Evolutionary conservation across 2,329 filamentous ascomycete species (phyloP).

Genomic region (Fusarium incarnatum): DNA sequence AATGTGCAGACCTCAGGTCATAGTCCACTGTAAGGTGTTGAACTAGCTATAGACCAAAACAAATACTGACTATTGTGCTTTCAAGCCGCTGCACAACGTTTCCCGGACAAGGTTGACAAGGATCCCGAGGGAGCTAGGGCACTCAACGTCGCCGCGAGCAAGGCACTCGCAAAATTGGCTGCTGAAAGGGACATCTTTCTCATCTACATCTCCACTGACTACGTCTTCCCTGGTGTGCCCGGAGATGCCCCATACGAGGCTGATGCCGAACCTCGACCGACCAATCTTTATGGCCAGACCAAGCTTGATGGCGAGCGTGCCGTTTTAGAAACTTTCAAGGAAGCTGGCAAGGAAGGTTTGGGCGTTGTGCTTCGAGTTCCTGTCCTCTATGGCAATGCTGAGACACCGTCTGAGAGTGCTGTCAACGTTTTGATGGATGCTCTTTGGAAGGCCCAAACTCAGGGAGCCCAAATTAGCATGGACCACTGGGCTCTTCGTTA

Average conservation of each 20-base stretch:
- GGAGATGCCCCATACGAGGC: slow-evolving; percentile 88
- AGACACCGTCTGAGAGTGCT: slow-evolving; percentile 79
- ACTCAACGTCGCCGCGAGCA: slow-evolving; percentile 80
- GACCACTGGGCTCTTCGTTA: slow-evolving; percentile 88
- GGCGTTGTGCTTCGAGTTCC: slow-evolving; percentile 83
- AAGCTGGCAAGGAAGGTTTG: slow-evolving; percentile 61
- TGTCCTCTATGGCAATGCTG: slow-evolving; percentile 83
- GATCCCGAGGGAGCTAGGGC: slow-evolving; percentile 79
- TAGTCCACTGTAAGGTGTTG: slow-evolving; percentile 78
- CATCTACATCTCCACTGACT: slow-evolving; percentile 86
- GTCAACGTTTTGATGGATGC: slow-evolving; percentile 84
- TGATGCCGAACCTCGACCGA: slow-evolving; percentile 71
- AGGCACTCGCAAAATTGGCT: slow-evolving; percentile 73
- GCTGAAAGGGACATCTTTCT: slow-evolving; percentile 70
- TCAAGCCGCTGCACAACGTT: slow-evolving; percentile 85
- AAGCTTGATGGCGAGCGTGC: slow-evolving; percentile 72
- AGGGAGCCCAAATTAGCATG: slow-evolving; percentile 74
- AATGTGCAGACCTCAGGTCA: slow-evolving; percentile 72
- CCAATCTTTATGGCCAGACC: slow-evolving; percentile 79
- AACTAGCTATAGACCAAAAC: neutral
- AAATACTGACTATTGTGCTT: slow-evolving; percentile 30
- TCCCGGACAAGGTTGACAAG: slow-evolving; percentile 85
- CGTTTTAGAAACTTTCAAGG: slow-evolving; percentile 70
- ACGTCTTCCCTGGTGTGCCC: slow-evolving; percentile 77
- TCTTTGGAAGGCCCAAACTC: slow-evolving; percentile 78